Evolutionary conservation across 176 grass and related monocot species (phyloP).

Genomic region (Calamus simplicifolius): DNA sequence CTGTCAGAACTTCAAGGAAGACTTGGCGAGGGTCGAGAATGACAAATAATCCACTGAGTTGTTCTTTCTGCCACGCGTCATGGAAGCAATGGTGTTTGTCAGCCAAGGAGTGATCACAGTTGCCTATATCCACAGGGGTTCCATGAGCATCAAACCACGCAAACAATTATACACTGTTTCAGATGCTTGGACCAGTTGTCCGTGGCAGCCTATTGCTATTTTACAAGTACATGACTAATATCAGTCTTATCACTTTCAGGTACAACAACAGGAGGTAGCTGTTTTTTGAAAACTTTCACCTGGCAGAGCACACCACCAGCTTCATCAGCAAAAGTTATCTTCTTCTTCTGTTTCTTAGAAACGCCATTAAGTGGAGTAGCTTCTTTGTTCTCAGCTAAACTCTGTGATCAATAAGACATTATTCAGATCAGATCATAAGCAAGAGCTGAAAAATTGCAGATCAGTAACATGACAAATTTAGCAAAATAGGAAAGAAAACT

Average conservation of each 20-base stretch:
- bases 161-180: no score
- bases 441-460: constrained; percentile 12
- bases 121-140: no score
- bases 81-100: no score
- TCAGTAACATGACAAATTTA: constrained; percentile 14
- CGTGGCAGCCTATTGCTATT: no score
- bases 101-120: no score
- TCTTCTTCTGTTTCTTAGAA: constrained; percentile 37
- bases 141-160: no score
- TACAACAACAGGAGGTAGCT: constrained; percentile 13
- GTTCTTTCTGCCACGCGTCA: no score
- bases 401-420: constrained; percentile 41
- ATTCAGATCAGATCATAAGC: constrained; percentile 5
- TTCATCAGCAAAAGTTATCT: constrained; percentile 90
- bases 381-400: constrained; percentile 31
- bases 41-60: no score
- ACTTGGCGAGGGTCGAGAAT: no score
- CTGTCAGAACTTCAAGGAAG: no score
- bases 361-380: constrained; percentile 19
- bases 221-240: no score
- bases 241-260: constrained; percentile 27
- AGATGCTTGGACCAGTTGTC: no score
- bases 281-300: constrained; percentile 51
- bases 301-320: constrained; percentile 76
- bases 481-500: constrained; percentile 18